Evolutionary conservation across 257 asterid genomes (phyloP), one percentile per base, ranked within the genome.

Genomic region (Pogostemon cablin): DNA sequence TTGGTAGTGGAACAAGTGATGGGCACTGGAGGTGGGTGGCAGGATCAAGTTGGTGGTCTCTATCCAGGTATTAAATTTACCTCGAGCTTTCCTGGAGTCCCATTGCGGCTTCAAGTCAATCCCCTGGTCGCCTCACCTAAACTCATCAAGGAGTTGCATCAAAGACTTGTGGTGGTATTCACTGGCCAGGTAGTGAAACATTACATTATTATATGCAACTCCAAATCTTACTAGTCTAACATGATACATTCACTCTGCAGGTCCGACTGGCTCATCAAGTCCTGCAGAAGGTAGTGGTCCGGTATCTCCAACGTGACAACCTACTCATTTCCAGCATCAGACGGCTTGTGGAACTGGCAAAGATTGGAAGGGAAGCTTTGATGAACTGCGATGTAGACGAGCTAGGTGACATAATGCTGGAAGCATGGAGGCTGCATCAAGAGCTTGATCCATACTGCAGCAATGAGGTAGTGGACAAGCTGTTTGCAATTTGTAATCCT

Each of bases 21-120:
- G 97, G 97, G 96, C 64, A 95, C 99, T 3, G 99, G 98, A 57
- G 99, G 99, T 71, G 96, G 98, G 38, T 95, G 99, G 95, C 99
- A 91, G 80, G 99, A 93, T 83, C 98, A 93, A 72, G 88, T 91
- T 34, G 99, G 99, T 9, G 99, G 98, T 55, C 86, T 95, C 47
- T 95, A 95, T 81, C 96, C 98, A 8, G 96, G 99, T 78, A 86
- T 95, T 53, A 91, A 91, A 75, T 95, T 82, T 56, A 89, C 96
- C 37, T 84, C 92, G 11, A 91, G 97, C 75, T 86, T 81, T 82
- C 99, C 99, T 6, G 99, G 98, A 37, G 75, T 86, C 68, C 98
- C 98, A 0, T 65, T 95, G 80, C 79, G 96, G 70, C 96, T 91
- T 68, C 95, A 88, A 77, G 98, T 91, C 68, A 77, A 77, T 75